Conservation (phyloP, 257 asterid genomes). For the Lycium barbarum region DNA sequence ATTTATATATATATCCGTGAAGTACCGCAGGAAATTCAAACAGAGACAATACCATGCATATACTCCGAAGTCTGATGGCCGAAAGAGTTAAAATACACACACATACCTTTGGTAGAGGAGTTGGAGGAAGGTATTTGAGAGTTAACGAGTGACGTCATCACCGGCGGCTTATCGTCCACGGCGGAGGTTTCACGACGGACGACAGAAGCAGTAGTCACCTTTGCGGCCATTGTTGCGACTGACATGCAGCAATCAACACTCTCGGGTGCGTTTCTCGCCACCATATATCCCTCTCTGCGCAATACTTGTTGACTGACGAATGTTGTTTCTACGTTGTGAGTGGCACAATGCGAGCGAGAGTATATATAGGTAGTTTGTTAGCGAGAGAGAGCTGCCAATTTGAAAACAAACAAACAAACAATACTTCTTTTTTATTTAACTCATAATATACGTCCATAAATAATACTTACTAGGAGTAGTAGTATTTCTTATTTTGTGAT, state of each 20-base stretch:
- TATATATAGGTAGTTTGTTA: neutral
- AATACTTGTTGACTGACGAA: neutral
- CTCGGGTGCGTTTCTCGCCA: neutral
- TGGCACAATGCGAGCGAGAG: too few relatives aligned
- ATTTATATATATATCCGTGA: neutral
- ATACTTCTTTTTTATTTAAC: too few relatives aligned
- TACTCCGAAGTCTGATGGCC: neutral
- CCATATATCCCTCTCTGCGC: neutral
- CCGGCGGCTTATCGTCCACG: neutral
- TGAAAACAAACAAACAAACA: too few relatives aligned
- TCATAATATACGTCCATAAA: too few relatives aligned
- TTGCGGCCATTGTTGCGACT: neutral
- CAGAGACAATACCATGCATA: neutral
- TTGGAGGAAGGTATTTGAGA: constrained; percentile 3
- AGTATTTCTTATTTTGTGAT: too few relatives aligned
- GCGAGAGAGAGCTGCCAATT: too few relatives aligned
- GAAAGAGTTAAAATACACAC: neutral
- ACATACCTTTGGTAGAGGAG: constrained; percentile 15
- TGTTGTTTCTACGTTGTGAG: neutral
- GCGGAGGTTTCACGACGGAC: constrained; percentile 23
- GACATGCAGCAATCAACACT: neutral
- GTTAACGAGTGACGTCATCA: neutral
- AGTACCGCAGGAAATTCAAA: neutral
- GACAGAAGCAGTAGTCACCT: neutral
- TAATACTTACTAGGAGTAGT: too few relatives aligned